A percentile compares a stretch with the other conserved stretches of the same genome.
These are phyloP conservation scores for Parietichytrium sp. DNA, from an alignment of 108 stramenopile species.

Conservation along the genomic window DNA sequence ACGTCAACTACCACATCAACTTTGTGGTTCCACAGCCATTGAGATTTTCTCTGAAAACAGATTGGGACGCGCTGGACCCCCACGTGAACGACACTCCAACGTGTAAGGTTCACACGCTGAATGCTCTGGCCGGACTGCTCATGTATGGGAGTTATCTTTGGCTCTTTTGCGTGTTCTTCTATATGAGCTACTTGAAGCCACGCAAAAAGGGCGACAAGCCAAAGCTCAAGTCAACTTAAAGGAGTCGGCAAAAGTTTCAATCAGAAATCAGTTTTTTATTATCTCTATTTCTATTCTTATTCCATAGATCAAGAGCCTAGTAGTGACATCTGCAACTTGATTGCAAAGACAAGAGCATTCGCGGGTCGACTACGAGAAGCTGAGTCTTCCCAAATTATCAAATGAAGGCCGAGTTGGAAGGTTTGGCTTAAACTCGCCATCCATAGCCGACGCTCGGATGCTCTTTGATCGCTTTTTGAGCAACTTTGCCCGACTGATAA, in stretches of 20 bases:
- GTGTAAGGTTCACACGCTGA: slow-evolving; percentile 5
- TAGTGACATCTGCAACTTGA: no score
- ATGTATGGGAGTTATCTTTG: slow-evolving; percentile 41
- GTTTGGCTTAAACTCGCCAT: no score
- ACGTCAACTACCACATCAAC: slow-evolving; percentile 25
- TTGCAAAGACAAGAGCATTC: no score
- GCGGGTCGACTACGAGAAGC: no score
- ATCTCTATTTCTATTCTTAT: no score
- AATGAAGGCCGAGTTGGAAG: no score
- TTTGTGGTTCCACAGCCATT: slow-evolving; percentile 15
- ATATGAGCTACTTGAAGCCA: slow-evolving; percentile 11
- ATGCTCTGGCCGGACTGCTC: slow-evolving; percentile 5
- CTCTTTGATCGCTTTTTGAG: slow-evolving; percentile 5
- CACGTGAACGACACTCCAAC: background rate
- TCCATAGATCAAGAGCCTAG: no score
- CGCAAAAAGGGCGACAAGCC: no score
- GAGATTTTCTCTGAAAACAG: background rate
- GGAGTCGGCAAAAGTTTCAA: no score
- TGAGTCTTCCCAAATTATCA: no score
- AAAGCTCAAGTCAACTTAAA: no score
- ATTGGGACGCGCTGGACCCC: background rate
- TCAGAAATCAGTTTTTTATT: no score
- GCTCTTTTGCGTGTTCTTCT: slow-evolving; percentile 41
- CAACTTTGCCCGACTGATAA: background rate
- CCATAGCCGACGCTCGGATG: background rate